Conservation (phyloP, 257 asterid genomes). For the Cynanchum wilfordii region DNA sequence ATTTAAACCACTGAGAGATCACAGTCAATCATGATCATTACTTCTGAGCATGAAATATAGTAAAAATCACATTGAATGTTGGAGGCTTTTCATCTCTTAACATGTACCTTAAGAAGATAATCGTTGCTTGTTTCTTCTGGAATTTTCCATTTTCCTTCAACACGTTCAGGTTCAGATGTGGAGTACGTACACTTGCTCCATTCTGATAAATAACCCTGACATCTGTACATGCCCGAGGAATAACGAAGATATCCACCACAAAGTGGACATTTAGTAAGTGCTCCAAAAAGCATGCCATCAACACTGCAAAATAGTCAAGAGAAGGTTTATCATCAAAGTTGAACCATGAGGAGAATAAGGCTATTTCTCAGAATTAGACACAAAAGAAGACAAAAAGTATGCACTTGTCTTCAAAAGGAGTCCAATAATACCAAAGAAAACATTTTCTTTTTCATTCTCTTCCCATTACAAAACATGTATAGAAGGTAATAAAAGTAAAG, state of each 20-base stretch:
- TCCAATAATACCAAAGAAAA: not conserved
- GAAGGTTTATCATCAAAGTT: slow-evolving; percentile 9
- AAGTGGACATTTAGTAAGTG: slow-evolving; percentile 66
- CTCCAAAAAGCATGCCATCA: slow-evolving; percentile 94
- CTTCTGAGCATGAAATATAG: not conserved
- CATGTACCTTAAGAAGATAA: slow-evolving; percentile 69
- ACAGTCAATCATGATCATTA: slow-evolving; percentile 19
- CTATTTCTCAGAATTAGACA: not conserved
- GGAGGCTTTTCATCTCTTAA: slow-evolving; percentile 15
- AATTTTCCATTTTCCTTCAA: slow-evolving; percentile 83
- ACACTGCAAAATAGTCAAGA: slow-evolving; percentile 48
- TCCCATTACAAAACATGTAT: not conserved
- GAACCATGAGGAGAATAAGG: not conserved
- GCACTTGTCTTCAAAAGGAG: not conserved
- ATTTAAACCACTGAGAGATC: slow-evolving; percentile 76
- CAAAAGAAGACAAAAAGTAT: slow-evolving; percentile 1
- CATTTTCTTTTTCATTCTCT: not conserved
- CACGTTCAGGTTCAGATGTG: slow-evolving; percentile 62
- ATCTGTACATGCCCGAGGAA: slow-evolving; percentile 73
- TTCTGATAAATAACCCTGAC: slow-evolving; percentile 76
- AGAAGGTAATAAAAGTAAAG: slow-evolving; percentile 1
- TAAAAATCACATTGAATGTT: not conserved
- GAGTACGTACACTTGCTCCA: slow-evolving; percentile 91
- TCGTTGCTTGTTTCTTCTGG: slow-evolving; percentile 67
- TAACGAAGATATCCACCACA: slow-evolving; percentile 79